phyloP scores from a whole-genome alignment of 176 grass and related monocot genomes.

The Canna indica region DNA sequence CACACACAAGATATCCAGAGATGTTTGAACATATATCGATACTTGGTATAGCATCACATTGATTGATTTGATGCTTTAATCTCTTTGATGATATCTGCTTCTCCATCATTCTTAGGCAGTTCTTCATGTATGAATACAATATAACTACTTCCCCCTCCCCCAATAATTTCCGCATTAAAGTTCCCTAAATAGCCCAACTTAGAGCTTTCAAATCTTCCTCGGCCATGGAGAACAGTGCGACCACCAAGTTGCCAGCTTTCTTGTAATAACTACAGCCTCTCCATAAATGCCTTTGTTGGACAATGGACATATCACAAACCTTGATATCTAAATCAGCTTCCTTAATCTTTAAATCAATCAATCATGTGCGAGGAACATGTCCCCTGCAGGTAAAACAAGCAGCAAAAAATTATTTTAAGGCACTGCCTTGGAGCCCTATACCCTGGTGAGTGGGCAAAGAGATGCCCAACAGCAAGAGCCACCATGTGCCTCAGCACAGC shows the following conservation, averaged over 20 bases:
- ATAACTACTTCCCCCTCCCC: too few relatives aligned
- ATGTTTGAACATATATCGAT: too few relatives aligned
- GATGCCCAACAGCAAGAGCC: background rate
- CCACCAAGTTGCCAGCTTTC: background rate
- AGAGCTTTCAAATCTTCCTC: background rate
- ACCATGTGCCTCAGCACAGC: background rate
- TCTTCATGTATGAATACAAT: too few relatives aligned
- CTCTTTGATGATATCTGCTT: too few relatives aligned
- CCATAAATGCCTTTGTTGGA: background rate
- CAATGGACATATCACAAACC: background rate
- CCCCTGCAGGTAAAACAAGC: background rate
- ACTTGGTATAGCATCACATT: too few relatives aligned
- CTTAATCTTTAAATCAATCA: background rate
- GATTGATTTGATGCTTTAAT: too few relatives aligned
- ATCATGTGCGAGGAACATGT: background rate
- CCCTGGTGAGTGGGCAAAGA: background rate
- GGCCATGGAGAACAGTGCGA: background rate
- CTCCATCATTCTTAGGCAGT: too few relatives aligned
- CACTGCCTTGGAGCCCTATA: too few relatives aligned
- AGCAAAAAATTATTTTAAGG: background rate
- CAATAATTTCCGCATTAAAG: too few relatives aligned
- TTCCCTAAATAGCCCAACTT: too few relatives aligned
- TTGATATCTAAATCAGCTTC: background rate
- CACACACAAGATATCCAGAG: too few relatives aligned
- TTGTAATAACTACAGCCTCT: background rate